Evolutionary conservation across 2,329 filamentous ascomycete species (phyloP).

Genomic region (Clarireedia paspali): DNA sequence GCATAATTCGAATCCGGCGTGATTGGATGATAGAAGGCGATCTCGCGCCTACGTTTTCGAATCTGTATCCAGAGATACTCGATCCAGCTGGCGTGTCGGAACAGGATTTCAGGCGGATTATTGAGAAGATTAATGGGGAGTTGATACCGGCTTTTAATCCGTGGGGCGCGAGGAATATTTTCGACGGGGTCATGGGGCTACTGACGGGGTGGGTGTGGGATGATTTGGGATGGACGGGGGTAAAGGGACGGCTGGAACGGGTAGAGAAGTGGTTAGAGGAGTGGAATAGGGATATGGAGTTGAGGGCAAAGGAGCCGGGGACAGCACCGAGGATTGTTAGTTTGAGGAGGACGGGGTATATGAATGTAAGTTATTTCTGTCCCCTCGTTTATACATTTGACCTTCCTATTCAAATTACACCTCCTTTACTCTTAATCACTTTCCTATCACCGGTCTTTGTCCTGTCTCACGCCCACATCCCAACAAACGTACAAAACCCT

Average conservation of each 20-base stretch:
- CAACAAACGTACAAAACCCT: background rate
- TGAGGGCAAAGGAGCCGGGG: constrained; percentile 41
- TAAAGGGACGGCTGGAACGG: constrained; percentile 61
- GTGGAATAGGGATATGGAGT: constrained; percentile 73
- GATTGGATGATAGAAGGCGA: constrained; percentile 91
- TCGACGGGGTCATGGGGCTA: constrained; percentile 73
- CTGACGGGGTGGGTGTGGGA: constrained; percentile 94
- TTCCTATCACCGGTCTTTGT: background rate
- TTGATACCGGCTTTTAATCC: constrained; percentile 75
- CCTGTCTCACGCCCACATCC: background rate
- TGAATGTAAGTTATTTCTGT: constrained; percentile 53
- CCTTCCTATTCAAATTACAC: no score
- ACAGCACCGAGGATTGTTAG: constrained; percentile 66
- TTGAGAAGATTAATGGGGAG: constrained; percentile 75
- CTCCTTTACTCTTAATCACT: background rate
- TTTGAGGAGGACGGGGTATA: constrained; percentile 76
- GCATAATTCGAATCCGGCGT: constrained; percentile 82
- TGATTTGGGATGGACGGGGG: constrained; percentile 68
- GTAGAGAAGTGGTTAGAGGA: constrained; percentile 77
- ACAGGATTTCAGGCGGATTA: constrained; percentile 73
- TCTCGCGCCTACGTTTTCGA: constrained; percentile 85
- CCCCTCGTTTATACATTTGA: background rate
- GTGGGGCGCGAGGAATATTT: constrained; percentile 64
- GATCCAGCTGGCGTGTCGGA: constrained; percentile 77
- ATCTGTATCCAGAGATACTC: constrained; percentile 91